Evolutionary conservation across 106 monocot genomes (phyloP), one percentile per base, ranked within the genome.

Genomic region (Dendrobium catenatum): DNA sequence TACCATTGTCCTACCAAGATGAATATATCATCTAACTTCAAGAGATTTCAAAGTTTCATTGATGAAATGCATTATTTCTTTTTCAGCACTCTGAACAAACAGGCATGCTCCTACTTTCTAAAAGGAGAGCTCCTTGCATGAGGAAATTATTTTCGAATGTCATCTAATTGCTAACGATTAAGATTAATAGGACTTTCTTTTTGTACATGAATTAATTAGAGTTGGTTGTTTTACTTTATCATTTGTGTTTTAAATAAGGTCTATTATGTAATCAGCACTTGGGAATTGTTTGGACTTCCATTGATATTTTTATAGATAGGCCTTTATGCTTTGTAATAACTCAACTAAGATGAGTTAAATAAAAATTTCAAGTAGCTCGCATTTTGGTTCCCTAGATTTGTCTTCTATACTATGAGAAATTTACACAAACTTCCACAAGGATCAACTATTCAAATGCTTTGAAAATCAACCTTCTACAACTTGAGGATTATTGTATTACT

Each of bases 151-250:
- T n/a, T n/a, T 61, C 19, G 5, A n/a, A 61, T 61, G n/a, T 61
- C 4, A 61, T n/a, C 4, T 6, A 4, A 61, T 61, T 22, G 61
- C 8, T 61, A 61, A 61, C 3, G 22, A 61, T 22, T 2, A 61
- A 56, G 19, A 56, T 56, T 56, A 56, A 56, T 56, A 56, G 3
- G 19, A 24, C 10, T 5, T 61, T 61, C 61, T 61, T 61, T 61
- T 61, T 61, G 13, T 22, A 61, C n/a, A 20, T 61, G 19, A 61
- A n/a, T 61, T 61, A 61, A 61, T 6, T 61, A n/a, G n/a, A 24
- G 61, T 61, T 61, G 24, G 61, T 61, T 61, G n/a, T 61, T 61
- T 61, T 19, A n/a, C 51, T 61, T 61, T 61, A 61, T 61, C 61
- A 61, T 61, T 61, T n/a, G n/a, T 61, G 20, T 22, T 61, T 61